Percentiles rank a stretch among this genome's conserved stretches.
Conservation (phyloP, 805 yeast species). For the Teunomyces stri region DNA sequence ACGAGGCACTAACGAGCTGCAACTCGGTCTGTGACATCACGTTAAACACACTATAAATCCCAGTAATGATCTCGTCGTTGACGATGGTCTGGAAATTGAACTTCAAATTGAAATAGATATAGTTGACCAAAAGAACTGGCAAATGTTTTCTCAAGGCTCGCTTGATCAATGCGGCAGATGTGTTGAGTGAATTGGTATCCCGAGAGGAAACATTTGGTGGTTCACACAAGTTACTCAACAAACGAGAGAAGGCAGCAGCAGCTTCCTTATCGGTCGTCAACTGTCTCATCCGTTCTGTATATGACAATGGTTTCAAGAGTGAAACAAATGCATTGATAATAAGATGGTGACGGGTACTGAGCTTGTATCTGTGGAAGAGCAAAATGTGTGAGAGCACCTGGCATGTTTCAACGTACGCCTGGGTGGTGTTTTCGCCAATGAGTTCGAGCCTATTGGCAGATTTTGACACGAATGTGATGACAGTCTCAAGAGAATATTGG, state of each 20-base stretch:
- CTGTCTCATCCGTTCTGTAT: constrained; percentile 17
- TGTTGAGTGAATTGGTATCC: constrained; percentile 42
- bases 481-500: constrained; percentile 64
- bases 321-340: constrained; percentile 48
- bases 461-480: constrained; percentile 40
- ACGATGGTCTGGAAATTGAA: constrained; percentile 45
- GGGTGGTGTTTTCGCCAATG: constrained; percentile 4
- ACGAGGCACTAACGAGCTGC: constrained; percentile 54
- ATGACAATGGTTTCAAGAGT: constrained; percentile 47
- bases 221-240: constrained; percentile 69
- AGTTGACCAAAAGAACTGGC: constrained; percentile 58
- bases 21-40: constrained; percentile 67
- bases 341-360: constrained; percentile 73
- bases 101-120: constrained; percentile 52
- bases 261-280: constrained; percentile 27
- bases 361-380: constrained; percentile 64
- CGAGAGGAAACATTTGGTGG: constrained; percentile 43
- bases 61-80: constrained; percentile 50
- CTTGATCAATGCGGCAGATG: constrained; percentile 55
- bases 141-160: constrained; percentile 61
- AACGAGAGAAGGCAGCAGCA: constrained; percentile 53
- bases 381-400: constrained; percentile 59
- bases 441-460: constrained; percentile 9
- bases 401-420: constrained; percentile 30
- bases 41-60: constrained; percentile 65